phyloP scores from a whole-genome alignment of 495 filamentous ascomycete species.

The Daldinia childiae region DNA sequence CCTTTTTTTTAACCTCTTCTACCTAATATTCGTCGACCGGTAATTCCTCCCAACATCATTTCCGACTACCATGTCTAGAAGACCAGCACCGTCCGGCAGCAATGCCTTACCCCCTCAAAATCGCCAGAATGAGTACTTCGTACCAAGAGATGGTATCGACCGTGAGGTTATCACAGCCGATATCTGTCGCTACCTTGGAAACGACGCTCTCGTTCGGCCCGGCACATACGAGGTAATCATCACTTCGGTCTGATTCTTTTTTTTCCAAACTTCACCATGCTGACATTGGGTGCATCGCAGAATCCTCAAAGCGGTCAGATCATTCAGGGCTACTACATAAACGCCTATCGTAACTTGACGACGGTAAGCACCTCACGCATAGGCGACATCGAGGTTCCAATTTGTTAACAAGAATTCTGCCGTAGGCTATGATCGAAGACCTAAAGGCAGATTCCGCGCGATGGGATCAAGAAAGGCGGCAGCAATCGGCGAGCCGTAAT shows the following conservation, averaged over 20 bases:
- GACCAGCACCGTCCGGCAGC: slow-evolving; percentile 45
- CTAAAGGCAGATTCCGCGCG: slow-evolving; percentile 81
- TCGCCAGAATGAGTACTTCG: slow-evolving; percentile 85
- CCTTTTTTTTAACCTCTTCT: slow-evolving; percentile 17
- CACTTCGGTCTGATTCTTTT: slow-evolving; percentile 4
- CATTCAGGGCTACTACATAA: slow-evolving; percentile 81
- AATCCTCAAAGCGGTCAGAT: slow-evolving; percentile 65
- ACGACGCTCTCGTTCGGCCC: slow-evolving; percentile 88
- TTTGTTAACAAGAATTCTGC: slow-evolving; percentile 26
- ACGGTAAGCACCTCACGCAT: slow-evolving; percentile 66
- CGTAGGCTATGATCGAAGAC: slow-evolving; percentile 87
- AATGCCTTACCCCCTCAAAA: slow-evolving; percentile 50
- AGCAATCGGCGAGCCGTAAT: slow-evolving; percentile 55
- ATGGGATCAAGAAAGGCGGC: slow-evolving; percentile 78
- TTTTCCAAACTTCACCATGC: slow-evolving; percentile 22
- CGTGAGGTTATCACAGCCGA: slow-evolving; percentile 94
- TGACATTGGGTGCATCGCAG: slow-evolving; percentile 39
- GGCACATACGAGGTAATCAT: slow-evolving; percentile 79
- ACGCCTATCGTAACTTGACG: slow-evolving; percentile 86
- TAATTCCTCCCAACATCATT: slow-evolving; percentile 42
- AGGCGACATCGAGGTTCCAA: slow-evolving; percentile 4
- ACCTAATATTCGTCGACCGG: slow-evolving; percentile 40
- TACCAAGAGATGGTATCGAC: slow-evolving; percentile 88
- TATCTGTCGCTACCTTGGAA: slow-evolving; percentile 92
- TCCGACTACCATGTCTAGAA: slow-evolving; percentile 46